These are phyloP conservation scores for Backusella morwellensis DNA, from an alignment of 192 early-diverging fungal species.

Conservation along the genomic window DNA sequence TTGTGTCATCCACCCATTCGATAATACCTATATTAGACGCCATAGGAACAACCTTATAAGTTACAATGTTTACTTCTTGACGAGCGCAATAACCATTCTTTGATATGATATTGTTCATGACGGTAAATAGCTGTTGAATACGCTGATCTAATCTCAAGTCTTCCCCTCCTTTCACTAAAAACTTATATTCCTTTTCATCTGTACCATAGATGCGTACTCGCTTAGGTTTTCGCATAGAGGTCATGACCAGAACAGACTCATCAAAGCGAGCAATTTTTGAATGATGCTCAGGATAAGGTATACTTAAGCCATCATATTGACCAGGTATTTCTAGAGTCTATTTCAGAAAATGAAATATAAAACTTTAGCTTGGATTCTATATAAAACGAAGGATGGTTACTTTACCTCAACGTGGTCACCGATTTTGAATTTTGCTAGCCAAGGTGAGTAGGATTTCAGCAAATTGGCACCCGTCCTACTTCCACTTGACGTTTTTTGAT, in stretches of 20 bases:
- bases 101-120: constrained; percentile 74
- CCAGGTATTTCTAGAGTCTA: constrained; percentile 74
- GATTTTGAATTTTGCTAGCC: constrained; percentile 47
- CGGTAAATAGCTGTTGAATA: constrained; percentile 70
- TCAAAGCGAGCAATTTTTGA: constrained; percentile 66
- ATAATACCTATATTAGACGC: constrained; percentile 63
- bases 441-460: constrained; percentile 66
- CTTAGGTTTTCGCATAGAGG: constrained; percentile 73
- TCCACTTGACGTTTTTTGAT: constrained; percentile 20
- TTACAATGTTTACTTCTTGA: constrained; percentile 56
- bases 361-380: background rate
- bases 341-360: background rate
- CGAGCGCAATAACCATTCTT: constrained; percentile 52
- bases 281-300: constrained; percentile 53
- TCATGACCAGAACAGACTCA: constrained; percentile 60
- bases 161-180: constrained; percentile 85
- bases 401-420: constrained; percentile 29
- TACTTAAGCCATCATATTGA: constrained; percentile 58
- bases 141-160: constrained; percentile 78
- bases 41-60: constrained; percentile 74
- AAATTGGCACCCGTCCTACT: constrained; percentile 35
- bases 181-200: constrained; percentile 71
- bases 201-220: constrained; percentile 65
- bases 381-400: background rate
- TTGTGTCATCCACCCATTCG: constrained; percentile 78